Base-by-base conservation (phyloP, 2,329 filamentous ascomycete species). In the Exophiala xenobiotica region DNA sequence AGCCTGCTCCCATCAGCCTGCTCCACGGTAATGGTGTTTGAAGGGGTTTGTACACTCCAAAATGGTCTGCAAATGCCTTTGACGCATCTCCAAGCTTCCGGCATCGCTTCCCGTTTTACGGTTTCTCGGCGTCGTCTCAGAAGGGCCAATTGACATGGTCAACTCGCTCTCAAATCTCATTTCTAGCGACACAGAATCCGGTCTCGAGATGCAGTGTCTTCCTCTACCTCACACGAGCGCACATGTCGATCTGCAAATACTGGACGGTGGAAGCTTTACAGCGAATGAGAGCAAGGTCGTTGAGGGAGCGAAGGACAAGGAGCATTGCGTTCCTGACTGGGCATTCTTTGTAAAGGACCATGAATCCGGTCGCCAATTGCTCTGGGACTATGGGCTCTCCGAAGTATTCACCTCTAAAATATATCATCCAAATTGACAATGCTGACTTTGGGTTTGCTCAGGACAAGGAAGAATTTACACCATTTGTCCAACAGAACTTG, bases 251-350 rank as follows among this genome's bases (percentile, higher is more conserved):
- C 12, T 45, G 4, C 42, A 19, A 5, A 7, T 45, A 9, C 42
- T 45, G 8, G 22, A 45, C 24, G 42, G 42, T 2, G 42, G 42
- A 31, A 45, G 24, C n/a, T 16, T 45, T 12, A 33, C 12, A 19
- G 42, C 42, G 4, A 39, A 39, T 20, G n/a, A 11, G 20, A 39
- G 19, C 4, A 39, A 16, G 20, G 19, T 39, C 16, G 12, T 19
- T 12, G 6, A 19, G 6, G 37, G 18, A 4, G 18, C 19, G 8
- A 7, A 7, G 3, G 37, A 39, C 11, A 4, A n/a, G 7, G 20
- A 9, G 4, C 20, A 39, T 2, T 2, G 5, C 11, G 16, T 39
- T 19, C 37, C 26, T 2, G 26, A 29, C 26, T 29, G 26, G 26
- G 26, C 26, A n/a, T 29, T 29, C 3, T 29, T 29, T 7, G 26